Evolutionary conservation across 305 asterid genomes (phyloP), one percentile per base, ranked within the genome.

Genomic region (Fraxinus sp.): DNA sequence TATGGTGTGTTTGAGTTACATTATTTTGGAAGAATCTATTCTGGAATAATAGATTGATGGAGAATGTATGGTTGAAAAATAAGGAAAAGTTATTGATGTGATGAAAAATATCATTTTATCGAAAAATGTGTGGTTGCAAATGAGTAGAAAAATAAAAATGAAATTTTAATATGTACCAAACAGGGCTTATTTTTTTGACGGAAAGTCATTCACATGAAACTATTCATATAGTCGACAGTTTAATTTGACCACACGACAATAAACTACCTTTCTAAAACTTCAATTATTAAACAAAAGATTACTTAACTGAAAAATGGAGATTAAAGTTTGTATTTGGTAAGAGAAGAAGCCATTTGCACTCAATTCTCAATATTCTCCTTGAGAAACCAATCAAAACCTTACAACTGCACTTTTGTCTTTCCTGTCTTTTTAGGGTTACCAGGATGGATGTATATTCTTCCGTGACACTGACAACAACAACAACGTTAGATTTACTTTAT

Each of bases 361-460:
- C 66, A 41, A 77, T 33, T 77, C 83, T 78, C 79, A 80, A 86
- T 82, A 26, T 66, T 66, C 74, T 26, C 3, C 36, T 22, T 66
- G 74, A 66, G 33, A 66, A 84, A 75, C 94, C 91, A 91, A 91
- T 88, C 78, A 83, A 43, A 81, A 77, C 72, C 22, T 77, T 82
- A 81, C 96, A 89, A 16, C 78, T 85, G 92, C 81, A 37, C 79
- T 55, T 64, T 73, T 83, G 82, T 83, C 87, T 75, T 90, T 79
- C 91, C 86, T 85, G 85, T 72, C 81, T 82, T 86, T 66, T 80
- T 78, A 86, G 84, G 87, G 83, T 87, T 84, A 82, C 74, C 74
- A 66, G 36, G 74, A 66, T 66, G 74, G 36, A 66, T 89, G 89
- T 79, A 88, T 91, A 89, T 90, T 91, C 93, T 84, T 86, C 55